Evolutionary conservation across 495 filamentous ascomycete species (phyloP).

Genomic region (Aspergillus cristatus): DNA sequence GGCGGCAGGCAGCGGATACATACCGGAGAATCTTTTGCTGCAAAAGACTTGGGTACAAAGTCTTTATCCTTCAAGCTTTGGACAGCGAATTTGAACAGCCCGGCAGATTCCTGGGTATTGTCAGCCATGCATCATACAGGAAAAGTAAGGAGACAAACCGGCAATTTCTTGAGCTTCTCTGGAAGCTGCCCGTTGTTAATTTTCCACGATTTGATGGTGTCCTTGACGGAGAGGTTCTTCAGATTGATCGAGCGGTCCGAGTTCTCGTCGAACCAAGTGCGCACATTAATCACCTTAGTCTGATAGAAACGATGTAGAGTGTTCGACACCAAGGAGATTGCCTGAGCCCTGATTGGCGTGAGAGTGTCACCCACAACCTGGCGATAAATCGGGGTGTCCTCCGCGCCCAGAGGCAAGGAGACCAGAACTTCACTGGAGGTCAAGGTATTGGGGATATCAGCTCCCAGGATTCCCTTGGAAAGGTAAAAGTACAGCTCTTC

Average conservation of each 20-base stretch:
- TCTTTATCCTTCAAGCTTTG: constrained; percentile 51
- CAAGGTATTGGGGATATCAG: constrained; percentile 72
- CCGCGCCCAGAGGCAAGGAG: constrained; percentile 70
- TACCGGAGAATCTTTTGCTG: constrained; percentile 28
- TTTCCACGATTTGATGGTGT: constrained; percentile 63
- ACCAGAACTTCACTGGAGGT: constrained; percentile 67
- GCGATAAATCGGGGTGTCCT: constrained; percentile 70
- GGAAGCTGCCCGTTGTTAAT: constrained; percentile 46
- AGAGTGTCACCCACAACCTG: constrained; percentile 65
- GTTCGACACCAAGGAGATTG: constrained; percentile 66
- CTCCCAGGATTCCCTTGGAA: constrained; percentile 67
- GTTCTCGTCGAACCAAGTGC: constrained; percentile 76
- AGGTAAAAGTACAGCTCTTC: constrained; percentile 91
- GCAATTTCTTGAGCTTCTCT: constrained; percentile 31
- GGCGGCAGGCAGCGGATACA: constrained; percentile 1
- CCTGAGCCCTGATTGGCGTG: constrained; percentile 59
- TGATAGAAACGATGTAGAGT: constrained; percentile 73
- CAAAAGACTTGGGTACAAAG: constrained; percentile 59
- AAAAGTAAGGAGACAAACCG: constrained; percentile 14
- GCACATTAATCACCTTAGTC: constrained; percentile 62
- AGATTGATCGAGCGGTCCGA: constrained; percentile 56
- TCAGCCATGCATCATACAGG: neutral
- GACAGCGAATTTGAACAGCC: constrained; percentile 37
- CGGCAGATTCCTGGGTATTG: constrained; percentile 12
- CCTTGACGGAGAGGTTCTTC: constrained; percentile 50